These are phyloP conservation scores for Termitomyces sp. DNA, from an alignment of 768 basidiomycete genomes.

Conservation along the genomic window DNA sequence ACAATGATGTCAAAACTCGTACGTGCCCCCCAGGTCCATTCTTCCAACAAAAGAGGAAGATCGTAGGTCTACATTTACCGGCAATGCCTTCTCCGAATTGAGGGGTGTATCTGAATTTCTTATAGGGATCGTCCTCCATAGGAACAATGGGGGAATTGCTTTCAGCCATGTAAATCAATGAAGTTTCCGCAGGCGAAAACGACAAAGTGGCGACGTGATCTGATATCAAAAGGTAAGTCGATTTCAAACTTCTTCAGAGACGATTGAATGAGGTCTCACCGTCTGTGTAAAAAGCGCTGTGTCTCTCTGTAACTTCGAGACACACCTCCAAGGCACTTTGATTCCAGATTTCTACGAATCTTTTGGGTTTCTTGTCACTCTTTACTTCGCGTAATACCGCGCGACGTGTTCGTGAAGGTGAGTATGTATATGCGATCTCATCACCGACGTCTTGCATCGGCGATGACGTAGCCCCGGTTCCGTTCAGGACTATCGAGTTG, in stretches of 20 bases:
- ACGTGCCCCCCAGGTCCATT: constrained; percentile 8
- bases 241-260: not conserved
- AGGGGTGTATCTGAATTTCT: constrained; percentile 53
- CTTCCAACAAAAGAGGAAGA: constrained; percentile 55
- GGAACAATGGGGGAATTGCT: constrained; percentile 30
- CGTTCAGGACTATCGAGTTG: constrained; percentile 33
- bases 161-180: constrained; percentile 62
- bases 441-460: constrained; percentile 36
- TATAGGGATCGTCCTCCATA: constrained; percentile 29
- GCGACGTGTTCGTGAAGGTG: constrained; percentile 36
- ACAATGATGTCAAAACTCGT: constrained; percentile 9
- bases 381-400: constrained; percentile 45
- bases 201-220: constrained; percentile 49
- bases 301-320: constrained; percentile 54
- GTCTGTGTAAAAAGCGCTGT: constrained; percentile 61
- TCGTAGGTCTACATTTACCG: constrained; percentile 47
- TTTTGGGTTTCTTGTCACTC: constrained; percentile 39
- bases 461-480: constrained; percentile 18
- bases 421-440: constrained; percentile 37
- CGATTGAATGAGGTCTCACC: constrained; percentile 32
- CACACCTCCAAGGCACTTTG: constrained; percentile 40
- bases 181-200: constrained; percentile 51
- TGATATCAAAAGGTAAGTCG: constrained; percentile 19
- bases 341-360: constrained; percentile 61
- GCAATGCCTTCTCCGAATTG: constrained; percentile 62